These are phyloP conservation scores for Cyclospora cayetanensis DNA, from an alignment of 169 alveolate genomes.

Conservation along the genomic window DNA sequence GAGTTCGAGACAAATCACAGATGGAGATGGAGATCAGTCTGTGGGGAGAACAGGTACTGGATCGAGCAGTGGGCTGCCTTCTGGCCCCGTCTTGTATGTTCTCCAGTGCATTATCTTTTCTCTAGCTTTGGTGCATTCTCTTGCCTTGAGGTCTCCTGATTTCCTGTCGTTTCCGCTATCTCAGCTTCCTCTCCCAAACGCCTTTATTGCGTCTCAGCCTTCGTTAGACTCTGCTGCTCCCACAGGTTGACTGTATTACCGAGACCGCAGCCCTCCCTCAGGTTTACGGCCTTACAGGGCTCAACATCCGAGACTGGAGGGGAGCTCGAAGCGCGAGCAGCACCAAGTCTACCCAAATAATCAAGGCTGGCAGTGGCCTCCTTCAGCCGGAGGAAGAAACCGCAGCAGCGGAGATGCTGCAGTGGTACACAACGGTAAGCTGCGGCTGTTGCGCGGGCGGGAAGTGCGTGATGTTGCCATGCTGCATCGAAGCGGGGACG, in stretches of 20 bases:
- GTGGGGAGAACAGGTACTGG: conserved; percentile 69
- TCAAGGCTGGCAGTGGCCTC: conserved; percentile 41
- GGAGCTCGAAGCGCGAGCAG: conserved; percentile 63
- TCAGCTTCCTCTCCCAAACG: too few species aligned
- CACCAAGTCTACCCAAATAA: conserved; percentile 16
- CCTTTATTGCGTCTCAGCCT: too few species aligned
- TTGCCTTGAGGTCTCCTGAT: too few species aligned
- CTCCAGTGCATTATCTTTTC: too few species aligned
- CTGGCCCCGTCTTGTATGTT: background rate
- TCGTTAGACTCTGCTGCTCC: background rate
- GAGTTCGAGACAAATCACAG: conserved; percentile 62
- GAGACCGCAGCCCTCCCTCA: conserved; percentile 56
- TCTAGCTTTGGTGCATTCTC: too few species aligned
- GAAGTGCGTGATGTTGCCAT: too few species aligned
- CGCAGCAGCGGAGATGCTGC: conserved; percentile 44
- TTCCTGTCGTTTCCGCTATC: too few species aligned
- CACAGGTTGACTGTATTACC: conserved; percentile 37
- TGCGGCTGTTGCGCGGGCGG: background rate
- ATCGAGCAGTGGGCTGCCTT: background rate
- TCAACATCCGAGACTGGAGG: conserved; percentile 65
- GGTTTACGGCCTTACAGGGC: conserved; percentile 54
- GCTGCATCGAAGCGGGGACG: too few species aligned
- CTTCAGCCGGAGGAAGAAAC: background rate
- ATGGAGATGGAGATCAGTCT: conserved; percentile 65
- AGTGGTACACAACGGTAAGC: conserved; percentile 67